Evolutionary conservation across 805 yeast species (phyloP), one percentile per base, ranked within the genome.

Genomic region (Starmerella bombicola): DNA sequence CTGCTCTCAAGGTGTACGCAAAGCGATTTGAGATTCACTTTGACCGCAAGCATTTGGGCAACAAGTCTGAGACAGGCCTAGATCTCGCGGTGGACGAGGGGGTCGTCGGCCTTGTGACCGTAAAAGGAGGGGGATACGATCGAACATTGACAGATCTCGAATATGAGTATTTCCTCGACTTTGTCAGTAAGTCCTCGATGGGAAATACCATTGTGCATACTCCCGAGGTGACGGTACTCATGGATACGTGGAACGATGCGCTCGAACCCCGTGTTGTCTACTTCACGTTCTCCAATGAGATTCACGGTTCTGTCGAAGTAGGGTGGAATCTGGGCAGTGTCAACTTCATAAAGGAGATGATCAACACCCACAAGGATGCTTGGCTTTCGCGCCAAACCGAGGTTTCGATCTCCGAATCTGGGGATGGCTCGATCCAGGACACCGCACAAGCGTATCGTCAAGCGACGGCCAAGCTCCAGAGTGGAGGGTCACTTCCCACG

Each of bases 261-360:
- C 64, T 64, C 17, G 41, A 33, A 21, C 30, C 39, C 18, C 61
- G 67, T 9, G 66, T 71, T 15, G 71, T 91, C 32, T 78, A 80
- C 51, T 84, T 78, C 54, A 64, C 69, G 1, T 91, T 73, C 58
- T 68, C 68, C 34, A 76, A 91, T 37, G 66, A 76, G 2, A 84
- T 91, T 63, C 93, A 83, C 7, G 96, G 95, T 21, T 75, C 83
- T 13, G 91, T 91, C 30, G 93, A 84, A 45, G 76, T 91, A 1
- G 71, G 83, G 36, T 91, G 98, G 98, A 91, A 91, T 56, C 63
- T 91, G 22, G 96, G 97, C 0, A 78, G 94, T 0, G 77, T 91
- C 16, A 82, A 80, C 53, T 84, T 84, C 48, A 83, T 91, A 25
- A 68, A 93, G 26, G 95, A 84, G 53, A 85, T 91, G 94, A 80